These are phyloP conservation scores for Schizophyllum amplum DNA, from an alignment of 1,284 basidiomycete species.

Conservation along the genomic window DNA sequence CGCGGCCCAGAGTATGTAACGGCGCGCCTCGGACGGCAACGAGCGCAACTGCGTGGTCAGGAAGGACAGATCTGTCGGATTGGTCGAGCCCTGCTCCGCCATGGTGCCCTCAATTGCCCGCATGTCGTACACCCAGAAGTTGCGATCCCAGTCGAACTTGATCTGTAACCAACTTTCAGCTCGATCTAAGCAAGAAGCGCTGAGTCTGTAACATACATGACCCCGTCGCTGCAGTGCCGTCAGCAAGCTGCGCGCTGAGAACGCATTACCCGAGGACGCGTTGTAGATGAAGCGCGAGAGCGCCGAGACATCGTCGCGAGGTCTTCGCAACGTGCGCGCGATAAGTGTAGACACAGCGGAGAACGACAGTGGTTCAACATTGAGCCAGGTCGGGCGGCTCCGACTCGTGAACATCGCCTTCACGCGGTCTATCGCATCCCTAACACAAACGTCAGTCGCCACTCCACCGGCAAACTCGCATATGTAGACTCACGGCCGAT, in stretches of 20 bases:
- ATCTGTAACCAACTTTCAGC: slow-evolving; percentile 30
- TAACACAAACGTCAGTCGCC: slow-evolving; percentile 9
- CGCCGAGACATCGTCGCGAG: slow-evolving; percentile 44
- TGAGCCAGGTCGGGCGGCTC: slow-evolving; percentile 56
- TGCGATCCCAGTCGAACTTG: slow-evolving; percentile 49
- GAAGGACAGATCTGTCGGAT: slow-evolving; percentile 56
- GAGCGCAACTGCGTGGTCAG: slow-evolving; percentile 49
- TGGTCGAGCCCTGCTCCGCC: slow-evolving; percentile 40
- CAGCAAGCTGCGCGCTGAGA: slow-evolving; percentile 53
- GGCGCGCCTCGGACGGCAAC: slow-evolving; percentile 54
- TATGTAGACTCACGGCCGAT: slow-evolving; percentile 34
- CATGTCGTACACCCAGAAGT: slow-evolving; percentile 55
- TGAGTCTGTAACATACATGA: slow-evolving; percentile 30
- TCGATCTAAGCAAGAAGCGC: no score
- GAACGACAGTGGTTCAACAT: slow-evolving; percentile 48
- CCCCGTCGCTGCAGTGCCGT: slow-evolving; percentile 50
- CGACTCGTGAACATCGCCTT: slow-evolving; percentile 47
- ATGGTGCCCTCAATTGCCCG: slow-evolving; percentile 44
- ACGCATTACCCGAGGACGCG: slow-evolving; percentile 58
- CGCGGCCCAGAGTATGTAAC: slow-evolving; percentile 61
- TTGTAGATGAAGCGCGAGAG: slow-evolving; percentile 48
- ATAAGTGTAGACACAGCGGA: slow-evolving; percentile 49
- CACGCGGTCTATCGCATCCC: slow-evolving; percentile 42
- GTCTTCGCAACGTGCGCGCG: slow-evolving; percentile 52
- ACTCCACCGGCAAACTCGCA: background rate